A percentile compares a stretch with the other conserved stretches of the same genome.
phyloP scores from a whole-genome alignment of 192 early-diverging fungal genomes.

The Coemansia erecta region DNA sequence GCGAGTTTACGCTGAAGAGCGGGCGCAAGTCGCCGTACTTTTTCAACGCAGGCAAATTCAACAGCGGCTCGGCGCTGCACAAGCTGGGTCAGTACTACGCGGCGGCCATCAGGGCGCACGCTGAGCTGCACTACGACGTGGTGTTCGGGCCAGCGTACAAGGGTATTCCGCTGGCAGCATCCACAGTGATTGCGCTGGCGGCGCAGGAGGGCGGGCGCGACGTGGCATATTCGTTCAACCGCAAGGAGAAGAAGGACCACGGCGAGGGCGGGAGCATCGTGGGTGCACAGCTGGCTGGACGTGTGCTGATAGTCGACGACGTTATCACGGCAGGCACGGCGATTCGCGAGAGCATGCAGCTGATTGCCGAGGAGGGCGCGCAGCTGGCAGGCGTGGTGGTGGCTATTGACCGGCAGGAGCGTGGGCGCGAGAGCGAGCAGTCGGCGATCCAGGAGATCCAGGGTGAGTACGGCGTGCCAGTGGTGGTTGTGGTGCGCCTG shows the following conservation, averaged over 20 bases:
- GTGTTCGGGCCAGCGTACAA: slow-evolving; percentile 99
- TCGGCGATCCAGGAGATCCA: slow-evolving; percentile 94
- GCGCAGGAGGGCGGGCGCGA: slow-evolving; percentile 47
- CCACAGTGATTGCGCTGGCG: slow-evolving; percentile 77
- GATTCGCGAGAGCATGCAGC: slow-evolving; percentile 85
- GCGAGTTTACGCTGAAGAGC: slow-evolving; percentile 90
- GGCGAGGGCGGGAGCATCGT: slow-evolving; percentile 97
- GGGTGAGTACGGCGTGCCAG: slow-evolving; percentile 72
- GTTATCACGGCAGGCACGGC: slow-evolving; percentile 99
- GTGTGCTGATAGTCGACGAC: slow-evolving; percentile 89
- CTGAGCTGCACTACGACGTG: slow-evolving; percentile 72
- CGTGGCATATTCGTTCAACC: slow-evolving; percentile 90
- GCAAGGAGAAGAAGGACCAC: slow-evolving; percentile 99
- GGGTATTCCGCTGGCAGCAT: slow-evolving; percentile 89
- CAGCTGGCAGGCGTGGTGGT: slow-evolving; percentile 82
- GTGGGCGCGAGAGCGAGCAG: slow-evolving; percentile 61
- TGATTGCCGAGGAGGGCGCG: slow-evolving; percentile 75
- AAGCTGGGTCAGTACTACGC: slow-evolving; percentile 90
- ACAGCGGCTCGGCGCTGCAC: slow-evolving; percentile 74
- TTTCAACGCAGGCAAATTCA: slow-evolving; percentile 96
- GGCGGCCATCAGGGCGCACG: slow-evolving; percentile 67
- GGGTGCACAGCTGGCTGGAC: slow-evolving; percentile 74
- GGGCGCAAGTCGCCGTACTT: slow-evolving; percentile 97
- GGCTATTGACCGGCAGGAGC: slow-evolving; percentile 91
- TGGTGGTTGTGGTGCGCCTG: slow-evolving; percentile 84